phyloP scores from a whole-genome alignment of 805 yeast genomes.

The Vanderwaltozyma tropicalis region DNA sequence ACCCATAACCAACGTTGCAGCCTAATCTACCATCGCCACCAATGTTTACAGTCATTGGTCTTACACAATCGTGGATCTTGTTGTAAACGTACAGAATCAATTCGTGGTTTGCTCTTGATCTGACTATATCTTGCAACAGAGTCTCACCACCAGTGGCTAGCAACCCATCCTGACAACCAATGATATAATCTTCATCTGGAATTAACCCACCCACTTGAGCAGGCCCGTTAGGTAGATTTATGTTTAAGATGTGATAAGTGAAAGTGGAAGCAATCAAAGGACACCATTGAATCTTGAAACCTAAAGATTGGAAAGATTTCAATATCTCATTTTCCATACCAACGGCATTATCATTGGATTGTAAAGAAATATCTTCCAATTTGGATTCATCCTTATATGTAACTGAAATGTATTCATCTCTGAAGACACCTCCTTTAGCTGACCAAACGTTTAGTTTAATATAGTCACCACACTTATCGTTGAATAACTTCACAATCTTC shows the following conservation, averaged over 20 bases:
- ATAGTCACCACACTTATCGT: slow-evolving; percentile 22
- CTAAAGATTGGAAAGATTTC: slow-evolving; percentile 40
- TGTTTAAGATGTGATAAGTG: slow-evolving; percentile 77
- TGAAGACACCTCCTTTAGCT: slow-evolving; percentile 67
- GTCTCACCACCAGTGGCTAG: slow-evolving; percentile 83
- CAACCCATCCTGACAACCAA: slow-evolving; percentile 81
- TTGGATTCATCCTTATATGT: slow-evolving; percentile 24
- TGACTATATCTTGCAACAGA: slow-evolving; percentile 55
- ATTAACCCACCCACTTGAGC: slow-evolving; percentile 75
- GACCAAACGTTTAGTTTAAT: slow-evolving; percentile 65
- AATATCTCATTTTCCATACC: slow-evolving; percentile 10
- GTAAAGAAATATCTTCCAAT: slow-evolving; percentile 22
- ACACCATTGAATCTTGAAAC: slow-evolving; percentile 66
- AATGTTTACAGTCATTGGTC: slow-evolving; percentile 78
- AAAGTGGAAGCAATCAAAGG: slow-evolving; percentile 66
- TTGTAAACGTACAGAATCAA: slow-evolving; percentile 69
- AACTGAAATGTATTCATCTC: slow-evolving; percentile 30
- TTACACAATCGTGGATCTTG: slow-evolving; percentile 71
- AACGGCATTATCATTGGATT: slow-evolving; percentile 16
- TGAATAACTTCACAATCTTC: slow-evolving; percentile 22
- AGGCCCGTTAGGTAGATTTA: slow-evolving; percentile 61
- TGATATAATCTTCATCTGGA: slow-evolving; percentile 78
- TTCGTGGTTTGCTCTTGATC: slow-evolving; percentile 37
- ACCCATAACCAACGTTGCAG: slow-evolving; percentile 91
- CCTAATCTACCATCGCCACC: slow-evolving; percentile 83